Conservation (phyloP, 2,329 filamentous ascomycete genomes). For the Endoconidiophora polonica region DNA sequence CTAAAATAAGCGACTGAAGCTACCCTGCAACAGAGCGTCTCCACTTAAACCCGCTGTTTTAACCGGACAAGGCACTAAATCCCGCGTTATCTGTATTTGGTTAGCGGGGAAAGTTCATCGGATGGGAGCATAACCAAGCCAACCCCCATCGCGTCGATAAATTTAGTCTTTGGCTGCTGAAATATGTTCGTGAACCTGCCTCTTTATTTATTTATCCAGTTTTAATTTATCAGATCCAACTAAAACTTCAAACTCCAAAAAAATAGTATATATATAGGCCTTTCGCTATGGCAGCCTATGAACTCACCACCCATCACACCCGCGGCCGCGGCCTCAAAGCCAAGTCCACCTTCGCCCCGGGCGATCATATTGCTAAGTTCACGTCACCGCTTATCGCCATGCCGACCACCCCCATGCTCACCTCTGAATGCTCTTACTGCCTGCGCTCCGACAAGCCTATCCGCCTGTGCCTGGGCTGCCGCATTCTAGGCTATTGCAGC, state of each 20-base stretch:
- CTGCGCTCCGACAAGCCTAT: conserved; percentile 19
- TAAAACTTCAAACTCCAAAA: no score
- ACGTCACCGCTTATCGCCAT: conserved; percentile 28
- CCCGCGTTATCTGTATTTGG: no score
- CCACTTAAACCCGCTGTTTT: no score
- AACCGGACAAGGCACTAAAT: no score
- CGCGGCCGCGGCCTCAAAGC: conserved; percentile 30
- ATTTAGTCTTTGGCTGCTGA: neutral
- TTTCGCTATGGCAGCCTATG: conserved; percentile 6
- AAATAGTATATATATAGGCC: neutral
- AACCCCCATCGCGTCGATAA: neutral
- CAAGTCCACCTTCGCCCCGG: conserved; percentile 26
- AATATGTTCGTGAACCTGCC: neutral
- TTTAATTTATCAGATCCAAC: neutral
- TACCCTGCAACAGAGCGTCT: no score
- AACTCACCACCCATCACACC: neutral
- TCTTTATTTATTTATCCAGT: neutral
- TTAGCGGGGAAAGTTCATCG: no score
- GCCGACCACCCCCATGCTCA: conserved; percentile 27
- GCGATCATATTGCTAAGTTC: conserved; percentile 30
- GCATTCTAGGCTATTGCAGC: conserved; percentile 37
- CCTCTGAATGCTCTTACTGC: conserved; percentile 33
- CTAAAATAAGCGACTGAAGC: no score
- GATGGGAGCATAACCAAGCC: neutral
- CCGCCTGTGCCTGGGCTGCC: conserved; percentile 36